A percentile compares a stretch with the other conserved stretches of the same genome.
Conservation (phyloP, 768 basidiomycete genomes). For the Plicaturopsis crispa region DNA sequence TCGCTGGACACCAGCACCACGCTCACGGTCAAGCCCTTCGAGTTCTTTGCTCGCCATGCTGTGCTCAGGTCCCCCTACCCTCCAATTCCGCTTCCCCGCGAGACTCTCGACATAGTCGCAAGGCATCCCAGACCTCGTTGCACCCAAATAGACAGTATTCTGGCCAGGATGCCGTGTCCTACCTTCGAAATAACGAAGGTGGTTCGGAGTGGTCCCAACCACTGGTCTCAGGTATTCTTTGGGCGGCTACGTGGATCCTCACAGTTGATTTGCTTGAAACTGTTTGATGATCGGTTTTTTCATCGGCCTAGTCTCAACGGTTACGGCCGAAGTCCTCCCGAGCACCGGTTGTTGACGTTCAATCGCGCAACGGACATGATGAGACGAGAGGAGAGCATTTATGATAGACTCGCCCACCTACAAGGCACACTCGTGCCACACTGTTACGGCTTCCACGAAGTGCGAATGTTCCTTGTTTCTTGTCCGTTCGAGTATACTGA, state of each 20-base stretch:
- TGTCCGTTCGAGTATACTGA: no score
- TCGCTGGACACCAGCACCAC: no score
- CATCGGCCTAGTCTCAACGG: no score
- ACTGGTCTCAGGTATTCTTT: constrained; percentile 4
- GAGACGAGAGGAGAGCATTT: not conserved
- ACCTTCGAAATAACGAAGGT: constrained; percentile 1
- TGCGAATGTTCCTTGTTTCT: not conserved
- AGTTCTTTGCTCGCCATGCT: no score
- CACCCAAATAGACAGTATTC: no score
- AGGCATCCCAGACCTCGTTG: no score
- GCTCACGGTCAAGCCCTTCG: no score
- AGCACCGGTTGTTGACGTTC: not conserved
- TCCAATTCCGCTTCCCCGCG: no score
- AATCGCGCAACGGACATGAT: constrained; percentile 1
- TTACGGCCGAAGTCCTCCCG: not conserved
- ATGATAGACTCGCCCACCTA: not conserved
- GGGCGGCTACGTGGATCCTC: not conserved
- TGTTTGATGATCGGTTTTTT: not conserved
- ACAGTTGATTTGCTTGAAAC: not conserved
- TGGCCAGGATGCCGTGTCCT: no score
- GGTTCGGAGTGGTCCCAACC: not conserved
- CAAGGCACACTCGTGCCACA: constrained; percentile 1
- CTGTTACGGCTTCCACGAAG: constrained; percentile 1
- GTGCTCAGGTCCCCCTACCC: no score
- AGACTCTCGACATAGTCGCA: no score